Conservation (phyloP, 1,139 yeast genomes). For the Eremothecium cymbalariae region DNA sequence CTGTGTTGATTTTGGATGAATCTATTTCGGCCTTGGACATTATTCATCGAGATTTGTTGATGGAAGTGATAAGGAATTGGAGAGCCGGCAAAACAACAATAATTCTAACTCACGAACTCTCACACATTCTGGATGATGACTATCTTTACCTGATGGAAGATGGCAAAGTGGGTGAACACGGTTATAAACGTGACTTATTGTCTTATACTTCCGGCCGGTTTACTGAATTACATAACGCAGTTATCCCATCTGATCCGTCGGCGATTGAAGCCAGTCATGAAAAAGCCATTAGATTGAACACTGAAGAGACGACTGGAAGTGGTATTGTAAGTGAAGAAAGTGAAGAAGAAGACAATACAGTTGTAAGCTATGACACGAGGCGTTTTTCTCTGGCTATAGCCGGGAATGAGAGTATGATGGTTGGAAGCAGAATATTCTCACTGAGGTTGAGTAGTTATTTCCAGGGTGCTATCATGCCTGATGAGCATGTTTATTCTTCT, state of each 20-base stretch:
- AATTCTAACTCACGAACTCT: conserved; percentile 68
- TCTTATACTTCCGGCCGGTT: conserved; percentile 12
- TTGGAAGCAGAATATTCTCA: conserved; percentile 1
- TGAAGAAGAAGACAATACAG: too few species aligned
- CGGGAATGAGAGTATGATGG: neutral
- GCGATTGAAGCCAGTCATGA: too few species aligned
- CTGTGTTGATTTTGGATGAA: conserved; percentile 76
- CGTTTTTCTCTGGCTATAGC: too few species aligned
- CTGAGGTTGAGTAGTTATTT: neutral
- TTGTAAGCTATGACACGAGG: too few species aligned
- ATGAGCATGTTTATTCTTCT: neutral
- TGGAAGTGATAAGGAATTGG: conserved; percentile 48
- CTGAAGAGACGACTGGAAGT: too few species aligned
- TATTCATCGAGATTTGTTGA: conserved; percentile 38
- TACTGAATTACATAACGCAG: conserved; percentile 8
- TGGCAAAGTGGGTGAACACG: conserved; percentile 46
- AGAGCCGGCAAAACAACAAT: conserved; percentile 67
- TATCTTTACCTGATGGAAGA: conserved; percentile 48
- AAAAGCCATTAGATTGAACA: too few species aligned
- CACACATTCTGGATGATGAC: conserved; percentile 48
- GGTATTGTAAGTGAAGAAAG: too few species aligned
- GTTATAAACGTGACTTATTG: conserved; percentile 34
- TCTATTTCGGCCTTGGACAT: conserved; percentile 73
- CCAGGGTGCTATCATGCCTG: neutral
- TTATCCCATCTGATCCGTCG: too few species aligned